Percentiles rank a stretch among this genome's conserved stretches.
These are phyloP conservation scores for Cercis canadensis DNA, from an alignment of 306 rosid species.

Conservation along the genomic window DNA sequence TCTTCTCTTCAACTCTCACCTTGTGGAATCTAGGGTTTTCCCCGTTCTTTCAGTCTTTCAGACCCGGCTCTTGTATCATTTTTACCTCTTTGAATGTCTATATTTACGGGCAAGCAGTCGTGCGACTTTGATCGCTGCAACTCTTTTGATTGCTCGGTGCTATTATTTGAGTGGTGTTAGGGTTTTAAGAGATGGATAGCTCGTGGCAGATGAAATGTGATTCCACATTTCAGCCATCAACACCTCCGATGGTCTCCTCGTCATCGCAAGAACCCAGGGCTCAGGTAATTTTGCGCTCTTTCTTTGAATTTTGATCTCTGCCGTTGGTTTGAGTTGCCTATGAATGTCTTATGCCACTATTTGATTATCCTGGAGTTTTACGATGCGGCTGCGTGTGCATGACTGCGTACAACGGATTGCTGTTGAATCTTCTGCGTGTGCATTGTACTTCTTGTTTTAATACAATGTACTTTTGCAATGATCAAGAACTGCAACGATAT, in stretches of 20 bases:
- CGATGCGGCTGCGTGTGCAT: neutral
- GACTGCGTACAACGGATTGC: neutral
- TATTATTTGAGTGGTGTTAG: conserved; percentile 5
- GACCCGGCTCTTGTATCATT: neutral
- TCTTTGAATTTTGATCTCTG: neutral
- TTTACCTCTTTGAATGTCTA: neutral
- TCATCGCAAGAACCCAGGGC: conserved; percentile 1
- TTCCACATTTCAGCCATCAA: conserved; percentile 33
- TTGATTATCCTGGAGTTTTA: neutral
- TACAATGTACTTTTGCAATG: conserved; percentile 12
- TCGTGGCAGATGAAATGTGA: conserved; percentile 34
- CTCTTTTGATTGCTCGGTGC: neutral
- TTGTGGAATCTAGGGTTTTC: conserved; percentile 5
- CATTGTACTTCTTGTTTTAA: conserved; percentile 12
- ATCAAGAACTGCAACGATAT: neutral
- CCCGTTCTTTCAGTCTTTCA: neutral
- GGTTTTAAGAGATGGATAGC: conserved; percentile 24
- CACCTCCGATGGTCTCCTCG: conserved; percentile 17
- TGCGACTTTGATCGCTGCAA: conserved; percentile 1
- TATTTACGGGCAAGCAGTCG: neutral
- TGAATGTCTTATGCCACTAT: neutral
- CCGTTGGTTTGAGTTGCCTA: neutral
- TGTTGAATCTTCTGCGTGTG: no score
- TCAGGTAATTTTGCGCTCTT: conserved; percentile 30
- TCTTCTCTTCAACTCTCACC: neutral